These are phyloP conservation scores for Ailanthus altissimus DNA, from an alignment of 345 rosid species.

Conservation along the genomic window DNA sequence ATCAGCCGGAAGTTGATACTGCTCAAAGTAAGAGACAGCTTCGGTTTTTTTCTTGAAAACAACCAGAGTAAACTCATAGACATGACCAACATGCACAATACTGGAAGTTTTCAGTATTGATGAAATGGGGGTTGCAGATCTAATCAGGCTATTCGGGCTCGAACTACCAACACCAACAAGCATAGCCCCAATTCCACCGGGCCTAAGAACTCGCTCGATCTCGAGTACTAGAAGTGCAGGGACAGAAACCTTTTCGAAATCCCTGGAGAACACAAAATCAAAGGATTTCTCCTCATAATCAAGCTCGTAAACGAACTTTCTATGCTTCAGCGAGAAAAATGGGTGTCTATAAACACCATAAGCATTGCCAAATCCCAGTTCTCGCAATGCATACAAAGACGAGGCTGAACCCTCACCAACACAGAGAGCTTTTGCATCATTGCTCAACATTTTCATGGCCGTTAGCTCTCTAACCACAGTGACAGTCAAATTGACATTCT, in stretches of 20 bases:
- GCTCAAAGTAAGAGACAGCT: conserved; percentile 41
- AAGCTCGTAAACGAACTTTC: conserved; percentile 55
- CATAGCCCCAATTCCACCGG: conserved; percentile 82
- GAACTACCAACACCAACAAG: conserved; percentile 53
- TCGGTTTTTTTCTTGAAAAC: conserved; percentile 62
- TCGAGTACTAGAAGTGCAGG: conserved; percentile 83
- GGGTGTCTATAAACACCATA: conserved; percentile 50
- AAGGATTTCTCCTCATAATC: conserved; percentile 62
- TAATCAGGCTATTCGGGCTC: conserved; percentile 56
- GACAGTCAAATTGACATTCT: conserved; percentile 49
- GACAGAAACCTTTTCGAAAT: conserved; percentile 56
- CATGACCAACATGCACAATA: conserved; percentile 63
- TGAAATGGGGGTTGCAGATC: conserved; percentile 76
- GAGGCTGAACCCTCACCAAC: conserved; percentile 70
- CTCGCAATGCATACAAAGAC: conserved; percentile 53
- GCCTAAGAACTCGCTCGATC: conserved; percentile 77
- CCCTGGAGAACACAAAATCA: conserved; percentile 71
- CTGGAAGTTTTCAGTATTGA: conserved; percentile 63
- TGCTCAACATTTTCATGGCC: conserved; percentile 46
- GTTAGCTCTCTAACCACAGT: conserved; percentile 56
- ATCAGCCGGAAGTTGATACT: conserved; percentile 51
- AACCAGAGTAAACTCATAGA: conserved; percentile 59
- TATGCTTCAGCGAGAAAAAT: conserved; percentile 63
- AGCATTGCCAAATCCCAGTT: conserved; percentile 55
- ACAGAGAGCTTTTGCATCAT: conserved; percentile 61